Evolutionary conservation across 108 stramenopile genomes (phyloP), one percentile per base, ranked within the genome.

Genomic region (Skeletonema costatum): DNA sequence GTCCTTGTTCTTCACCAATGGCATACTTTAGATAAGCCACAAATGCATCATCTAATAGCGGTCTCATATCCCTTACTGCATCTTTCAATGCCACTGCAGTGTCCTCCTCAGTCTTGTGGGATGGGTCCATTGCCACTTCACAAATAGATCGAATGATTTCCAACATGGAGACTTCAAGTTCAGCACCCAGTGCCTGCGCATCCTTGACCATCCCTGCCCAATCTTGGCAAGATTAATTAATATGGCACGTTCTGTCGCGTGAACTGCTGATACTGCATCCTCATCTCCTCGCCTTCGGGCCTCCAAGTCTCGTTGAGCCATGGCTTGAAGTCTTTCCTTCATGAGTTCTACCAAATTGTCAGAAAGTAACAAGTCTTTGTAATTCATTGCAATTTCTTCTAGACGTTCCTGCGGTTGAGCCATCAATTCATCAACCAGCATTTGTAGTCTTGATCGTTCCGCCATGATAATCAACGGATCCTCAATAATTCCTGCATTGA

Each of bases 11-110:
- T 56, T 96, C 95, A 3, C 88, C 92, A 69, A 96, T 91, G 25
- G 95, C 95, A 70, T 89, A 96, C 68, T 96, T 96, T 36, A 96
- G 66, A 71, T 96, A 96, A 39, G 92, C 95, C 36, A 96, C 88
- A 75, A 96, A 94, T 3, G 80, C 64, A 66, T 96, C 93, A 77
- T 96, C 95, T 25, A 96, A 74, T 32, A 96, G 74, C 6, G 95
- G 91, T 50, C 91, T 85, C 92, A 96, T 93, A 65, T 93, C 93
- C 21, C 92, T 70, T 3, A 96, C 95, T 32, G 90, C 90, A 56
- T 96, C 95, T 1, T 88, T 88, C 36, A 96, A 72, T 39, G 95
- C 95, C 17, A 78, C 77, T 17, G 95, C 86, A 31, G 93, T 89
- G 63, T 93, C 93, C 78, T 96, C 90, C 76, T 92, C 90, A 19